phyloP scores from a whole-genome alignment of 1,284 basidiomycete genomes.

The Hypsizygus ulmarius region DNA sequence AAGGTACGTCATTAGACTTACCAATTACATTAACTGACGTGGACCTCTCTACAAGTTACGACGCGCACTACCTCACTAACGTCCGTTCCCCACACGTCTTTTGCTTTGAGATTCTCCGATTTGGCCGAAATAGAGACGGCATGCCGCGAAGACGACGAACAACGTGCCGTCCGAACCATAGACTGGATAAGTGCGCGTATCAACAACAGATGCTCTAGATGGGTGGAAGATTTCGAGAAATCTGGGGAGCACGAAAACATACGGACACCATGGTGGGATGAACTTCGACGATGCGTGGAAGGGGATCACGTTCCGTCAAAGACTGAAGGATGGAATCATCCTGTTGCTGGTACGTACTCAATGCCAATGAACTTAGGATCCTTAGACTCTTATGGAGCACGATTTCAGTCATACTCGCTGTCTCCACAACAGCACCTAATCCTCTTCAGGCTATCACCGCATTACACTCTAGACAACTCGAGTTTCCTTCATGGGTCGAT shows the following conservation, averaged over 20 bases:
- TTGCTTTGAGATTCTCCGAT: slow-evolving; percentile 74
- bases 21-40: slow-evolving; percentile 1
- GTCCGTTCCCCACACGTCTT: slow-evolving; percentile 67
- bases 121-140: slow-evolving; percentile 64
- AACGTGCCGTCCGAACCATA: slow-evolving; percentile 68
- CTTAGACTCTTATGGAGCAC: background rate
- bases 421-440: slow-evolving; percentile 73
- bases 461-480: slow-evolving; percentile 58
- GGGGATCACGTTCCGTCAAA: slow-evolving; percentile 70
- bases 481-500: slow-evolving; percentile 79
- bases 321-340: slow-evolving; percentile 80
- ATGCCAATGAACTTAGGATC: background rate
- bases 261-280: slow-evolving; percentile 81
- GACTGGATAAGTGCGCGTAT: slow-evolving; percentile 80
- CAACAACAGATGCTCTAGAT: slow-evolving; percentile 53
- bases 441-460: slow-evolving; percentile 73
- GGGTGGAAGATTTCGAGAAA: slow-evolving; percentile 61
- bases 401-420: slow-evolving; percentile 65
- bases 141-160: slow-evolving; percentile 72
- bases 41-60: slow-evolving; percentile 49
- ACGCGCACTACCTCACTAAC: slow-evolving; percentile 71
- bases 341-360: slow-evolving; percentile 60
- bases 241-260: slow-evolving; percentile 37
- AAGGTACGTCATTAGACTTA: slow-evolving; percentile 45
- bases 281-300: slow-evolving; percentile 69